Conservation (phyloP, 179 eudicot genomes). For the Beta corolliflora region DNA sequence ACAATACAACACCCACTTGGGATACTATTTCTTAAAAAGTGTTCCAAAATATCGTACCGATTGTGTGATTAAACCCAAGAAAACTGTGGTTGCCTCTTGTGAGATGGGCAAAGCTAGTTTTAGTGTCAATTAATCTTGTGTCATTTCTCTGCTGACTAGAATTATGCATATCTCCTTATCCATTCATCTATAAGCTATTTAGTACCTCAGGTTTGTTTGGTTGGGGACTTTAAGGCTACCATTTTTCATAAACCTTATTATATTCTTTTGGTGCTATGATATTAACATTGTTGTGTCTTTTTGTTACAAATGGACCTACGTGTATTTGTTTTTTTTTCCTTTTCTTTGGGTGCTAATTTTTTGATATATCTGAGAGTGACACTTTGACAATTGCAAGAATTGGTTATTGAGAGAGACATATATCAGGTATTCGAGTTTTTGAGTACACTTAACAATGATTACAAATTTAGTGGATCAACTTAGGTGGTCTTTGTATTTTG, state of each 20-base stretch:
- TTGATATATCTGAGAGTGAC: not conserved
- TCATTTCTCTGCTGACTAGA: not conserved
- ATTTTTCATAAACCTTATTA: not conserved
- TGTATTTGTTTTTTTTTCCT: not conserved
- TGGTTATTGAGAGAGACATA: not conserved
- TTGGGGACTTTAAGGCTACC: not conserved
- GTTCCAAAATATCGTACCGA: too few relatives aligned
- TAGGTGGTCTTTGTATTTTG: not conserved
- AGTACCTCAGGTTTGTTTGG: constrained; percentile 11
- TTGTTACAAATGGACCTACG: not conserved
- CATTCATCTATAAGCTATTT: not conserved
- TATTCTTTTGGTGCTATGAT: not conserved
- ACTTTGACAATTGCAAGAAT: not conserved
- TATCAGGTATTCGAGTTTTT: not conserved
- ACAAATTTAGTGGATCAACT: not conserved
- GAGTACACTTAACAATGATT: not conserved
- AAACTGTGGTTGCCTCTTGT: not conserved
- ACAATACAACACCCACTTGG: too few relatives aligned
- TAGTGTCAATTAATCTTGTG: not conserved
- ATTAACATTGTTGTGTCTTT: not conserved
- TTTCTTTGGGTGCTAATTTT: not conserved
- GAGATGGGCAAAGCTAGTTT: constrained; percentile 1
- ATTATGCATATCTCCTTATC: constrained; percentile 17
- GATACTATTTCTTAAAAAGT: too few relatives aligned
- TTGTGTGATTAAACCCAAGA: not conserved